Base-by-base conservation (phyloP, 2,329 filamentous ascomycete species). In the Colletotrichum eleusines region DNA sequence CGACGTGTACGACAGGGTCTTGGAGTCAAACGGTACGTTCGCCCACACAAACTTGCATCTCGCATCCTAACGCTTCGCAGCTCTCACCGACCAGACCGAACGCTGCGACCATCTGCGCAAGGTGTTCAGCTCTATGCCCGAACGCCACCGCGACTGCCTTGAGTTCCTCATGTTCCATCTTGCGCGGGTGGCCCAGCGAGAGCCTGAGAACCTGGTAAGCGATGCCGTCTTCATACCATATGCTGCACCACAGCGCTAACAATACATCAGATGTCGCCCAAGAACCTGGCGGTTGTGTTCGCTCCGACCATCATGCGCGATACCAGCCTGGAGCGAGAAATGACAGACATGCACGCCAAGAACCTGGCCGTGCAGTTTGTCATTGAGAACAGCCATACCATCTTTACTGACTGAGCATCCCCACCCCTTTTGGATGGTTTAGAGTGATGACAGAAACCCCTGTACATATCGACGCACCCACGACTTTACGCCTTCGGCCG, bases 231-330 rank as follows among this genome's bases (percentile, higher is more conserved):
- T 7, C 4, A n/a, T 8, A 8, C 38, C n/a, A 18, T 31, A 12
- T 31, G n/a, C n/a, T 26, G 33, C n/a, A n/a, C 55, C 59, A 6
- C n/a, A 2, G 31, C 11, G 38, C 33, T 66, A 59, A 66, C 46
- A 16, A 58, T 62, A 55, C 16, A 55, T 2, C 71, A 93, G 90
- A 99, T 99, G 96, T 97, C 94, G 31, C 93, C 95, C 67, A 93
- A 97, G 82, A 99, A 99, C 78, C 84, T 98, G 72, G 94, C 96
- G 4, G 96, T 99, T 51, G 96, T 99, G 46, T 99, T 99, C 79
- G 96, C 96, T 11, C 96, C 96, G 9, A 99, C 96, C 1, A 97
- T 99, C 76, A 97, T 99, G 94, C 90, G 95, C 75, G 94, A 97
- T 67, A 87, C 91, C 78, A 95, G 92, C 77, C 88, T 98, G 72